phyloP scores from a whole-genome alignment of 2,329 filamentous ascomycete genomes.

The Drechslerella stenobrocha region DNA sequence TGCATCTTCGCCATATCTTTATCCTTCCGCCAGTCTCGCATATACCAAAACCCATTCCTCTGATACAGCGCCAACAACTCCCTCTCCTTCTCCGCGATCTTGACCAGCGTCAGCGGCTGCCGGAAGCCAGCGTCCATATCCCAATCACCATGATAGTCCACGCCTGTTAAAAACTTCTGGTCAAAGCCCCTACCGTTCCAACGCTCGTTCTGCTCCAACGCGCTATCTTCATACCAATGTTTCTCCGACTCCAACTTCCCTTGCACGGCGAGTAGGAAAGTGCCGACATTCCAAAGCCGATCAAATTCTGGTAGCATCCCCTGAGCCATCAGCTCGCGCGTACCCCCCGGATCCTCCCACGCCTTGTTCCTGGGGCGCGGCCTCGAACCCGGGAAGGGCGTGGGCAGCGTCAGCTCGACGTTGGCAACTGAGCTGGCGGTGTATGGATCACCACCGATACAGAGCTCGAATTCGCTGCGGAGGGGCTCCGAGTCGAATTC shows the following conservation, averaged over 20 bases:
- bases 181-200: conserved; percentile 30
- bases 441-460: conserved; percentile 13
- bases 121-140: conserved; percentile 40
- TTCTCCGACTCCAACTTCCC: conserved; percentile 32
- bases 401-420: conserved; percentile 15
- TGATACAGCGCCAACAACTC: conserved; percentile 23
- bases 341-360: too few relatives aligned
- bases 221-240: conserved; percentile 33
- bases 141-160: conserved; percentile 38
- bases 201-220: conserved; percentile 29
- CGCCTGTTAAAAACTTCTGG: conserved; percentile 7
- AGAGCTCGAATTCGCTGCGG: conserved; percentile 29
- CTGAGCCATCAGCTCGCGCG: too few relatives aligned
- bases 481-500: conserved; percentile 35
- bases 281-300: conserved; percentile 27
- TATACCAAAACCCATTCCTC: conserved; percentile 35
- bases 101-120: conserved; percentile 12
- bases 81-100: conserved; percentile 25
- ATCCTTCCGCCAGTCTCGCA: conserved; percentile 33
- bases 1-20: conserved; percentile 10
- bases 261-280: conserved; percentile 27
- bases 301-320: too few relatives aligned
- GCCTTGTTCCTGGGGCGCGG: neutral
- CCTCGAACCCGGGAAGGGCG: conserved; percentile 7
- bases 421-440: conserved; percentile 13